These are phyloP conservation scores for Sisymbrium irio DNA, from an alignment of 345 rosid species.

Conservation along the genomic window DNA sequence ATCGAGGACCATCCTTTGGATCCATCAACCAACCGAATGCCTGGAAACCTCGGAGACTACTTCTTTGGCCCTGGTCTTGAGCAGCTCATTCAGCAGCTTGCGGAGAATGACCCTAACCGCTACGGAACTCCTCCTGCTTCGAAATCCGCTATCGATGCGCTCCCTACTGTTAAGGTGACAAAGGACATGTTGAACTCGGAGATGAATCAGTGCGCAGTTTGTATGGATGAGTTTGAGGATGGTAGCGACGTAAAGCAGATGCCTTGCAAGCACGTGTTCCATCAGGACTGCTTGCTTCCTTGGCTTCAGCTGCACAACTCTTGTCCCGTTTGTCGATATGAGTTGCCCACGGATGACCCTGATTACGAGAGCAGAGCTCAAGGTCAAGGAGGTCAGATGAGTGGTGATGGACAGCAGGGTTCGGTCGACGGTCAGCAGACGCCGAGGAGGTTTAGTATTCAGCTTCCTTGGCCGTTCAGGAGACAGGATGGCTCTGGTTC, in stretches of 20 bases:
- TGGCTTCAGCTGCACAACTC: slow-evolving; percentile 76
- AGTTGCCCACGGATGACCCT: slow-evolving; percentile 72
- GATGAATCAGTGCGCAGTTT: slow-evolving; percentile 66
- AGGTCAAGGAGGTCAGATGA: slow-evolving; percentile 30
- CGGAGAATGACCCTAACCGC: slow-evolving; percentile 74
- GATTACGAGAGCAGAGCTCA: slow-evolving; percentile 54
- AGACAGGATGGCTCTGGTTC: slow-evolving; percentile 35
- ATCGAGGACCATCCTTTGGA: slow-evolving; percentile 49
- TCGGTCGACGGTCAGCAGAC: slow-evolving; percentile 26
- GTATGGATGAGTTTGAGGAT: slow-evolving; percentile 64
- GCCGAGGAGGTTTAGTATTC: slow-evolving; percentile 62
- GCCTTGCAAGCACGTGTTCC: slow-evolving; percentile 76
- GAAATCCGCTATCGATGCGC: slow-evolving; percentile 50
- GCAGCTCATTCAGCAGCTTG: slow-evolving; percentile 72
- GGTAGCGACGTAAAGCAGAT: slow-evolving; percentile 53
- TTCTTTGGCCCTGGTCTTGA: slow-evolving; percentile 77
- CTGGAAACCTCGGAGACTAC: slow-evolving; percentile 57
- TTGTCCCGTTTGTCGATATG: slow-evolving; percentile 70
- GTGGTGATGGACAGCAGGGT: slow-evolving; percentile 22
- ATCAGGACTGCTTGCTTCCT: slow-evolving; percentile 62
- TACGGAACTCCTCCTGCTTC: slow-evolving; percentile 83
- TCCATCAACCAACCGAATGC: slow-evolving; percentile 31
- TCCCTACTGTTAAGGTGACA: slow-evolving; percentile 50
- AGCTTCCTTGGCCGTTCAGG: slow-evolving; percentile 68
- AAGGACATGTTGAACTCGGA: slow-evolving; percentile 47